Evolutionary conservation across 768 basidiomycete species (phyloP).

Genomic region (Suillus ampliporus): DNA sequence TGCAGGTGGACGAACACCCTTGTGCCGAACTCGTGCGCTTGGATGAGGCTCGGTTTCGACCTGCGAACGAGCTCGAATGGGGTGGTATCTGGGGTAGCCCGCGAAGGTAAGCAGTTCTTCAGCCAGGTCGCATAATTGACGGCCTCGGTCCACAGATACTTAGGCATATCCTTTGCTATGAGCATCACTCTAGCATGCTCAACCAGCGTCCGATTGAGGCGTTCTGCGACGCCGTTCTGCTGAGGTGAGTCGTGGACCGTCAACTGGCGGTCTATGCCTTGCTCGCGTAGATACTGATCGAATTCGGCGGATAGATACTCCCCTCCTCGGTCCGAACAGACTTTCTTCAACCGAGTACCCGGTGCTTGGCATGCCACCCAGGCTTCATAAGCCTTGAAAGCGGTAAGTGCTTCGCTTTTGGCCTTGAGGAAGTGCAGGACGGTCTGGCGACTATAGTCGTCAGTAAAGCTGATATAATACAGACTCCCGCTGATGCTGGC

Average conservation of each 20-base stretch:
- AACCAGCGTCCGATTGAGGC: constrained; percentile 31
- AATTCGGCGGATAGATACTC: constrained; percentile 35
- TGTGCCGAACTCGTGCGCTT: not conserved
- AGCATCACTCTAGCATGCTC: constrained; percentile 31
- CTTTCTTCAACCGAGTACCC: fast-evolving
- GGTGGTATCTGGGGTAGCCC: constrained; percentile 25
- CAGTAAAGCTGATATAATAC: constrained; percentile 44
- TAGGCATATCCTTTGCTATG: constrained; percentile 24
- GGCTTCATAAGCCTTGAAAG: constrained; percentile 33
- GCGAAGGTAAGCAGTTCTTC: constrained; percentile 38
- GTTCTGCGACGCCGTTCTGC: constrained; percentile 39
- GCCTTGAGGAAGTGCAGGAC: constrained; percentile 28
- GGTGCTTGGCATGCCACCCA: constrained; percentile 2
- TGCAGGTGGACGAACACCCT: constrained; percentile 24
- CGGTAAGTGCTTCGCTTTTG: constrained; percentile 35
- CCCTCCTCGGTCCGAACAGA: constrained; percentile 30
- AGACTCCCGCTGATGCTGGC: constrained; percentile 22
- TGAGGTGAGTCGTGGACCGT: constrained; percentile 39
- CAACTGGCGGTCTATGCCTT: constrained; percentile 38
- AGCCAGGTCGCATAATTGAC: constrained; percentile 41
- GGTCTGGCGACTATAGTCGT: constrained; percentile 36
- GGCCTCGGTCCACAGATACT: constrained; percentile 21
- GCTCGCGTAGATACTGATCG: constrained; percentile 13
- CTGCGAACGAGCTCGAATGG: constrained; percentile 23
- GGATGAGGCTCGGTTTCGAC: not conserved